Base-by-base conservation (phyloP, 2,329 filamentous ascomycete genomes). In the Cladophialophora exuberans region DNA sequence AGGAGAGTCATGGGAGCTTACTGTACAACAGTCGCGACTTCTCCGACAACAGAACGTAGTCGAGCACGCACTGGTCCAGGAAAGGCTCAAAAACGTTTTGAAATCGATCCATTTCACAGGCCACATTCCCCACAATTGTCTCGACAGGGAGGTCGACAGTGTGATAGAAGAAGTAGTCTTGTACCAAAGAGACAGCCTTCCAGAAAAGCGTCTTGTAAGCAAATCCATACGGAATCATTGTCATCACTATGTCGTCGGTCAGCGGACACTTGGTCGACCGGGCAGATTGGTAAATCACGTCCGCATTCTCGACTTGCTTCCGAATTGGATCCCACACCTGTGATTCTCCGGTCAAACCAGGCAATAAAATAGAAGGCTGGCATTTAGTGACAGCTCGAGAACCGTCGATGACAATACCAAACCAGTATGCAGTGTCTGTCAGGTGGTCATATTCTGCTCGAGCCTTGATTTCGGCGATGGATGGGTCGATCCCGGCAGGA, bases 361-460 rank as follows among this genome's bases (percentile, higher is more conserved):
- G 43, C n/a, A 54, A 20, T 11, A 54, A 23, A 7, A 54, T 36
- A 6, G 52, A 47, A 17, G 44, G 52, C 13, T 33, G 44, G 26
- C 52, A 54, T 30, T 44, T 52, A 4, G 43, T 42, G 22, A 54
- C 23, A 4, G 42, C 20, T 26, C 52, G 23, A 18, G 52, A 49
- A 4, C 25, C 33, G 23, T 54, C 52, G 25, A 38, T 39, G 13
- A 54, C 44, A 17, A 54, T 28, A 15, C 52, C 52, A 39, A 54
- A 54, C 52, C 52, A 54, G 22, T 54, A 54, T 6, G 52, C 52
- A 18, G 31, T 54, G 28, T 54, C 52, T 17, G 30, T 10, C n/a
- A 54, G 23, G 22, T 54, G 44, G 4, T 33, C n/a, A 18, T n/a
- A 25, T 31, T 52, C 49, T 11, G 20, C 36, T 13, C 17, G n/a